Evolutionary conservation across 345 rosid genomes (phyloP).

Genomic region (Gossypium mustelinum): DNA sequence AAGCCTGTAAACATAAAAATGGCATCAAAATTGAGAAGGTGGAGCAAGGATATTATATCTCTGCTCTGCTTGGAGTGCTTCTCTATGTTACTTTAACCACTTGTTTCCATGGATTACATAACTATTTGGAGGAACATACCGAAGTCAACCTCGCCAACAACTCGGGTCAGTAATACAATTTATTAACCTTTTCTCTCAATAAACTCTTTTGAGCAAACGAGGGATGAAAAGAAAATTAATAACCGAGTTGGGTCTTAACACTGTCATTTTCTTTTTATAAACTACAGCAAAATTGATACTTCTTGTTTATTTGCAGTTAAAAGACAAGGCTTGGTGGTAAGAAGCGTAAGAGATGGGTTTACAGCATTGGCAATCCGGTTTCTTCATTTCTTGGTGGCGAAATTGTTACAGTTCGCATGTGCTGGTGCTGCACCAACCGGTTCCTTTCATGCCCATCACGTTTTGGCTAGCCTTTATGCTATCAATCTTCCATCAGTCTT

Average conservation of each 20-base stretch:
- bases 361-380: slow-evolving; percentile 15
- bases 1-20: background rate
- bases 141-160: background rate
- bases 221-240: too few relatives aligned
- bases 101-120: background rate
- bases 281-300: background rate
- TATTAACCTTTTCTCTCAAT: background rate
- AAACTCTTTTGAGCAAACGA: too few relatives aligned
- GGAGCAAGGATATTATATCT: background rate
- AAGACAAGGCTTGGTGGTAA: background rate
- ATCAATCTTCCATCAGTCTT: background rate
- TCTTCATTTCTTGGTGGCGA: slow-evolving; percentile 20
- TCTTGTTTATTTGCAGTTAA: background rate
- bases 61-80: background rate
- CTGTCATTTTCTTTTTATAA: too few relatives aligned
- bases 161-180: background rate
- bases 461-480: background rate
- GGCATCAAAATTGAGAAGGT: background rate
- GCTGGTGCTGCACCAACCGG: background rate
- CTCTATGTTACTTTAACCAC: background rate
- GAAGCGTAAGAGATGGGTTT: slow-evolving; percentile 1
- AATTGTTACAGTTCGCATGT: slow-evolving; percentile 16
- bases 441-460: background rate
- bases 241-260: too few relatives aligned
- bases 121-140: background rate